These are phyloP conservation scores for Alternaria incomplexa DNA, from an alignment of 2,329 filamentous ascomycete genomes.

Conservation along the genomic window DNA sequence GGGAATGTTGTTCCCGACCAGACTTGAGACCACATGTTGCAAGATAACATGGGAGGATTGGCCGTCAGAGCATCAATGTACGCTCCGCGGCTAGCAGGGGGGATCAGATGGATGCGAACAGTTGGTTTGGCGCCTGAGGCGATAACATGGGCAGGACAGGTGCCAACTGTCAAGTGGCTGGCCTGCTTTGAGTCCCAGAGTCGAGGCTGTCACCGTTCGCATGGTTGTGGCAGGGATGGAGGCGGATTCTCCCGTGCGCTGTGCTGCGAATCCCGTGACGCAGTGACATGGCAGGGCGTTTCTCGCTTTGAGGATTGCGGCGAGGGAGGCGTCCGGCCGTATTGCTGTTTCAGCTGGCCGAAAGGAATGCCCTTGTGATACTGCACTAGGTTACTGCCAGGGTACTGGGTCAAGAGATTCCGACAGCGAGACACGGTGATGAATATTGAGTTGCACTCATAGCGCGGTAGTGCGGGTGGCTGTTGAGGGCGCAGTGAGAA, in stretches of 20 bases:
- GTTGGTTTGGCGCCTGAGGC: constrained; percentile 45
- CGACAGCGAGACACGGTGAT: constrained; percentile 29
- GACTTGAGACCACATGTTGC: constrained; percentile 35
- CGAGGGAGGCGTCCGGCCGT: constrained; percentile 24
- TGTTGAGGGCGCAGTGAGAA: constrained; percentile 30
- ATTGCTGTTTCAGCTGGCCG: constrained; percentile 41
- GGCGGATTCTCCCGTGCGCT: constrained; percentile 30
- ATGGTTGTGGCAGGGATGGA: constrained; percentile 35
- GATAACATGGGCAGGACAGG: constrained; percentile 22
- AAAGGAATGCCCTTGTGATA: constrained; percentile 30
- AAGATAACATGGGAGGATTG: constrained; percentile 14
- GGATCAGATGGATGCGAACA: constrained; percentile 43
- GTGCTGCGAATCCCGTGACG: constrained; percentile 36
- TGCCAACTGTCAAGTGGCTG: constrained; percentile 34
- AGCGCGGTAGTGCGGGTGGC: constrained; percentile 32
- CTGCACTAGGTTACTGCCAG: constrained; percentile 29
- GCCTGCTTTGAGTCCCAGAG: constrained; percentile 13
- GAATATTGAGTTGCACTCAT: constrained; percentile 17
- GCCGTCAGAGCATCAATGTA: constrained; percentile 6
- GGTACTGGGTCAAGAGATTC: constrained; percentile 30
- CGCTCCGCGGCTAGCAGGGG: constrained; percentile 15
- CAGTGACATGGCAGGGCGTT: constrained; percentile 14
- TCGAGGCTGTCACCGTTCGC: constrained; percentile 44
- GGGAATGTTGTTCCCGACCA: constrained; percentile 18
- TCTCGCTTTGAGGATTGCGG: constrained; percentile 5